Evolutionary conservation across 192 early-diverging fungal genomes (phyloP), one percentile per base, ranked within the genome.

Genomic region (Coemansia guatemalensis): DNA sequence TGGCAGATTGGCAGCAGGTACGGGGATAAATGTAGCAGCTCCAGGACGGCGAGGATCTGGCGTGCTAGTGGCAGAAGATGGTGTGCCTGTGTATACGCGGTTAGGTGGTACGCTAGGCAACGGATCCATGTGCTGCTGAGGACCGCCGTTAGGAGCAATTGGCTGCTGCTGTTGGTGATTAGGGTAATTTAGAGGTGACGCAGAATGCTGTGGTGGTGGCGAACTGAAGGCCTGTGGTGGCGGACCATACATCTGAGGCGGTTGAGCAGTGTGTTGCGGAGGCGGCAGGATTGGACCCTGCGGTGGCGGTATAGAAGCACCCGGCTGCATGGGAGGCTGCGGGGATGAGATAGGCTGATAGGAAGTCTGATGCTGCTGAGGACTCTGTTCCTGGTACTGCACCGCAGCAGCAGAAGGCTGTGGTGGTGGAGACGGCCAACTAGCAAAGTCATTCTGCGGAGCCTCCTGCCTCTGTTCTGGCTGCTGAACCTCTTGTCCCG

Each of bases 11-110:
- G 74, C 50, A 4, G 72, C 69, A 0, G 79, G 74, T 1, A 81
- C 72, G 0, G 79, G 79, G 20, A 76, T 67, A 53, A 81, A 81
- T 3, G 74, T 64, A 2, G 69, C 70, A 1, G 60, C 48, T 3
- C 58, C 57, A 0, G 56, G 25, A n/a, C 2, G 5, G 49, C 22
- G 8, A 8, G 24, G 51, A 54, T 50, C 24, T 41, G 23, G 27
- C 1, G 7, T 8, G 21, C n/a, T 29, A 14, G 58, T 14, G 22
- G 44, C 44, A 21, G 47, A 27, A 29, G 27, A 22, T n/a, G 54
- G 54, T 2, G 56, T 20, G 18, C 30, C 32, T 8, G 11, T 23
- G 27, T 55, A 47, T 29, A 39, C 25, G 20, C 24, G 18, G 39
- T 47, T 56, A 12, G 27, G 79, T 2, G 72, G 63, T 27, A 51